Conservation (phyloP, 2,329 filamentous ascomycete genomes). For the Apiospora koreana region DNA sequence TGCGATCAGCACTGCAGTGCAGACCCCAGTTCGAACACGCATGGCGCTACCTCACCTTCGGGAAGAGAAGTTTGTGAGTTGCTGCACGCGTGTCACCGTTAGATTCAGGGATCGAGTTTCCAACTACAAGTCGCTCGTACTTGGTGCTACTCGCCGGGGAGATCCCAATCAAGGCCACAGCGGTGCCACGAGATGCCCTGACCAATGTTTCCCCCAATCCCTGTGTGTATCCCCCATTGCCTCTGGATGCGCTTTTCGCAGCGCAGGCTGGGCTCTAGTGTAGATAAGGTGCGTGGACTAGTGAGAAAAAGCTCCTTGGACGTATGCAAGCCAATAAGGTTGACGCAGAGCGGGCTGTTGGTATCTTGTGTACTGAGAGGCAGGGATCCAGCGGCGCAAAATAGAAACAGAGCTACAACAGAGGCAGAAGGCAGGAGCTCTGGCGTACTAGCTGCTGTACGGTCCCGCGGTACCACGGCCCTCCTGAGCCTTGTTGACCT, state of each 20-base stretch:
- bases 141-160: background rate
- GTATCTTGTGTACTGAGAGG: slow-evolving; percentile 13
- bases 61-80: slow-evolving; percentile 28
- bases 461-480: slow-evolving; percentile 34
- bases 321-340: slow-evolving; percentile 33
- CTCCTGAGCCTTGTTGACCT: slow-evolving; percentile 12
- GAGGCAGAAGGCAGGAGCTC: slow-evolving; percentile 6
- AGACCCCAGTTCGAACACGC: slow-evolving; percentile 24
- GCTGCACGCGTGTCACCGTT: slow-evolving; percentile 28
- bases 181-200: slow-evolving; percentile 10
- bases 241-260: slow-evolving; percentile 25
- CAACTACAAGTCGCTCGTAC: slow-evolving; percentile 6
- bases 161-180: slow-evolving; percentile 1
- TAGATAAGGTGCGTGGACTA: slow-evolving; percentile 28
- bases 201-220: slow-evolving; percentile 20
- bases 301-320: slow-evolving; percentile 23
- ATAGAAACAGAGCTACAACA: slow-evolving; percentile 22
- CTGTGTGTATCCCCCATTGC: slow-evolving; percentile 24
- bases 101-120: slow-evolving; percentile 20
- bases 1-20: slow-evolving; percentile 22
- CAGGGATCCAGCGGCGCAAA: slow-evolving; percentile 26
- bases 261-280: slow-evolving; percentile 16
- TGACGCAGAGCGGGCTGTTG: slow-evolving; percentile 15
- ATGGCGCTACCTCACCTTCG: slow-evolving; percentile 33
- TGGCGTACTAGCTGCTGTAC: slow-evolving; percentile 24